Evolutionary conservation across 352 stramenopile species (phyloP), one percentile per base, ranked within the genome.

Genomic region (Phytophthora sp.): DNA sequence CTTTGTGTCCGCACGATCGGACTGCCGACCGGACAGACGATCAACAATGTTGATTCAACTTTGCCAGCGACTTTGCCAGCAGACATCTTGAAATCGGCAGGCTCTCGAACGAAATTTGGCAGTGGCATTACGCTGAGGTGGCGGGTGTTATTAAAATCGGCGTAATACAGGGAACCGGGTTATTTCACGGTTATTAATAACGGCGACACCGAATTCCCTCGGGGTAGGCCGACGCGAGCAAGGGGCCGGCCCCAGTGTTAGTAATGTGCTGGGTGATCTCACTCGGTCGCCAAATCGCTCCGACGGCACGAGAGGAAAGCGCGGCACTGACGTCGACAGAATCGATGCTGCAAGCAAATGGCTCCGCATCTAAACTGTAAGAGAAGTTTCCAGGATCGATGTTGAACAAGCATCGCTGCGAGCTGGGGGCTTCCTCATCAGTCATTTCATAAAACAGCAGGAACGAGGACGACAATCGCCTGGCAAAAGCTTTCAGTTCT

Each of bases 21-120:
- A 66, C 47, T 54, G 36, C 47, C 15, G 47, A 23, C 7, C 45
- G 53, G 54, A n/a, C 12, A 18, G 39, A 52, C 18, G 31, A 33
- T 7, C 50, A 42, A n/a, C n/a, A n/a, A n/a, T n/a, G n/a, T n/a
- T n/a, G n/a, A n/a, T n/a, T n/a, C n/a, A 33, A 42, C 29, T 46
- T 16, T 33, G 24, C 0, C 24, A 15, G 52, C 52, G 36, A 39
- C 36, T 33, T 13, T 18, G 33, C 49, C 46, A 58, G 50, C 24
- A 5, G 30, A n/a, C n/a, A n/a, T n/a, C n/a, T n/a, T n/a, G n/a
- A n/a, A n/a, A n/a, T n/a, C n/a, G n/a, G n/a, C n/a, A n/a, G n/a
- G n/a, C n/a, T 20, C 38, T 33, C 63, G 63, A 70, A 70, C 27
- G 63, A 66, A 70, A 70, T 70, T 66, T 18, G 4, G 24, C 57